phyloP scores from a whole-genome alignment of 2,329 filamentous ascomycete genomes.

The Fusarium virguliforme region DNA sequence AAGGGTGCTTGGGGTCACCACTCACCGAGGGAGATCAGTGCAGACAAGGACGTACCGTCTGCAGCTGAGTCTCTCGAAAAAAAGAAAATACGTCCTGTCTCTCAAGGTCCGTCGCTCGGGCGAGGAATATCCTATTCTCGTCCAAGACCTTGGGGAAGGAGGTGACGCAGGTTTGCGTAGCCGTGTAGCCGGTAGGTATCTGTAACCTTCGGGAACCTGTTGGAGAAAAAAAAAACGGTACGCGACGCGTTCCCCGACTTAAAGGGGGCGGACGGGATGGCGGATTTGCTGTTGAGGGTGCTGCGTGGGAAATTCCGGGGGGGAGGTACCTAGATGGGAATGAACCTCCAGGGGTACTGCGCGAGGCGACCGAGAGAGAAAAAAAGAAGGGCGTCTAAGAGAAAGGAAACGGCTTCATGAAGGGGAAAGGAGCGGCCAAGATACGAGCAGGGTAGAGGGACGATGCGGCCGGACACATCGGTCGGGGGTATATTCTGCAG shows the following conservation, averaged over 20 bases:
- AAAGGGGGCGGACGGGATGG: conserved; percentile 50
- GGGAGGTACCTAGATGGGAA: conserved; percentile 30
- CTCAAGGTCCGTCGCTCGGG: conserved; percentile 48
- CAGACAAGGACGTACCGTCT: conserved; percentile 74
- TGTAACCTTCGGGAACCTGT: conserved; percentile 9
- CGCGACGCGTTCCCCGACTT: conserved; percentile 57
- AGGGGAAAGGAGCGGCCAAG: conserved; percentile 48
- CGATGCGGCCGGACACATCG: conserved; percentile 56
- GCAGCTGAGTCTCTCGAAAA: conserved; percentile 71
- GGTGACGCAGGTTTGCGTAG: conserved; percentile 39
- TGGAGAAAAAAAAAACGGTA: conserved; percentile 34
- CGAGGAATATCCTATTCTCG: conserved; percentile 42
- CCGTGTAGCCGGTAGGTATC: conserved; percentile 33
- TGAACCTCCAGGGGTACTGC: conserved; percentile 44
- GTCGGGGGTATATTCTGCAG: conserved; percentile 31
- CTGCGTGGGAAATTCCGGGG: conserved; percentile 48
- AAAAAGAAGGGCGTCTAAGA: conserved; percentile 40
- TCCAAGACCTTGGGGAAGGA: conserved; percentile 42
- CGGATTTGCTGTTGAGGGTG: conserved; percentile 38
- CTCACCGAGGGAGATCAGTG: conserved; percentile 73
- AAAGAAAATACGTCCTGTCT: conserved; percentile 45
- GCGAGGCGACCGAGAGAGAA: conserved; percentile 27
- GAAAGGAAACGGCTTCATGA: conserved; percentile 51
- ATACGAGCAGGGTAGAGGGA: conserved; percentile 43
- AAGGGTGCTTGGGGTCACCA: conserved; percentile 18